phyloP scores from a whole-genome alignment of 768 basidiomycete genomes.

The Lactifluus piperatus region DNA sequence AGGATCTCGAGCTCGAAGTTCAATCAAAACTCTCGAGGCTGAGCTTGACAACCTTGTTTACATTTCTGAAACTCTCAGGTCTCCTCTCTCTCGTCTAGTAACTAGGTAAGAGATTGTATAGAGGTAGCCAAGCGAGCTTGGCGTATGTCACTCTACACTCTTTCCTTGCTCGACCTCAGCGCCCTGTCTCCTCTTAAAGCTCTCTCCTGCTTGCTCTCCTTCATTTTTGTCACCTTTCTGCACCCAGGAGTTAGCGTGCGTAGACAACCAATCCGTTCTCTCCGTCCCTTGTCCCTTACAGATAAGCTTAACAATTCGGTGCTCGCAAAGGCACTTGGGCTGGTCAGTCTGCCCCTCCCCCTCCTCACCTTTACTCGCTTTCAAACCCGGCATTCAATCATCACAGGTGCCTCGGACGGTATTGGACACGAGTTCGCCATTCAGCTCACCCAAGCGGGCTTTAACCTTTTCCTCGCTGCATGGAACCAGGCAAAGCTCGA shows the following conservation, averaged over 20 bases:
- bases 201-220: constrained; percentile 1
- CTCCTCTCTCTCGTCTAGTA: too few species aligned
- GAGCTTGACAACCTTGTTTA: constrained; percentile 57
- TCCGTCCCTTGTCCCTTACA: background rate
- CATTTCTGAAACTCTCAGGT: too few species aligned
- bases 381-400: too few species aligned
- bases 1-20: constrained; percentile 90
- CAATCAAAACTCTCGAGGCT: constrained; percentile 84
- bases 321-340: constrained; percentile 89
- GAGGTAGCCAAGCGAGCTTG: too few species aligned
- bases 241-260: constrained; percentile 60
- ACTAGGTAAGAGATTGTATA: too few species aligned
- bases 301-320: constrained; percentile 68
- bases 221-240: constrained; percentile 53
- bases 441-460: constrained; percentile 81
- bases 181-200: constrained; percentile 35
- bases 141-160: too few species aligned
- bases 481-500: constrained; percentile 58
- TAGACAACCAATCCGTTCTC: background rate
- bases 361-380: too few species aligned
- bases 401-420: constrained; percentile 94
- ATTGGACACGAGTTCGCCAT: constrained; percentile 91
- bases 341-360: constrained; percentile 26
- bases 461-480: constrained; percentile 80
- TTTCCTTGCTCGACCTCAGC: constrained; percentile 49